Conservation (phyloP, 208 protist species). For the Trypanosoma caninum region DNA sequence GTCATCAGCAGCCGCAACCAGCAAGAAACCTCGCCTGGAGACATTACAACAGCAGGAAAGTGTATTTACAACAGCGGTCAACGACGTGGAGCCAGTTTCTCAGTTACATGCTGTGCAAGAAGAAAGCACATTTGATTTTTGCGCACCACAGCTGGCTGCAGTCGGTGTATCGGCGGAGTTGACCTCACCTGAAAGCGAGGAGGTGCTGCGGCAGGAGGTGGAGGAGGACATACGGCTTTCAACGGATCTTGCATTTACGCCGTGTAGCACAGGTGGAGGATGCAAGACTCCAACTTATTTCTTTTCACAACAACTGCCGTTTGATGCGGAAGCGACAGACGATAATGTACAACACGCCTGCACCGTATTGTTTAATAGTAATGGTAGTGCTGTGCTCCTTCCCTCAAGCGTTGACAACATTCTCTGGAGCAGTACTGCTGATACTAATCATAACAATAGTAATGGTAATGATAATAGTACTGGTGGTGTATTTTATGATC, state of each 20-base stretch:
- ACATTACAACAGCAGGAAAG: too few species aligned
- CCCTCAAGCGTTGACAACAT: background rate
- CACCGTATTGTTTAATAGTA: background rate
- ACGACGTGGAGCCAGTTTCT: too few species aligned
- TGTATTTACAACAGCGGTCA: too few species aligned
- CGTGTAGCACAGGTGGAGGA: constrained; percentile 17
- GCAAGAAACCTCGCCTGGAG: background rate
- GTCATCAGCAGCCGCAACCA: background rate
- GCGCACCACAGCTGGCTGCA: too few species aligned
- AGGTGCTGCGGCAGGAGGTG: constrained; percentile 37
- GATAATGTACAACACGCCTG: background rate
- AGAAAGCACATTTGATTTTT: too few species aligned
- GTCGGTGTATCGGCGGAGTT: background rate
- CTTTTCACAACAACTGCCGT: background rate
- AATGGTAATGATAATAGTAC: background rate
- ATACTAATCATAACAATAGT: too few species aligned
- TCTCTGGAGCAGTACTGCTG: background rate
- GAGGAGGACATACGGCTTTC: constrained; percentile 69
- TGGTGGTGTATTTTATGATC: constrained; percentile 42
- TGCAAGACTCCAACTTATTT: constrained; percentile 21
- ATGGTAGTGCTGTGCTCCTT: background rate
- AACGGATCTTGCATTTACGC: constrained; percentile 57
- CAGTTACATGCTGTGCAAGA: too few species aligned
- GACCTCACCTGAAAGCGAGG: constrained; percentile 10
- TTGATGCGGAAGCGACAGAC: background rate